Evolutionary conservation across 129 eudicot genomes (phyloP), one percentile per base, ranked within the genome.

Genomic region (Deinandra increscens): DNA sequence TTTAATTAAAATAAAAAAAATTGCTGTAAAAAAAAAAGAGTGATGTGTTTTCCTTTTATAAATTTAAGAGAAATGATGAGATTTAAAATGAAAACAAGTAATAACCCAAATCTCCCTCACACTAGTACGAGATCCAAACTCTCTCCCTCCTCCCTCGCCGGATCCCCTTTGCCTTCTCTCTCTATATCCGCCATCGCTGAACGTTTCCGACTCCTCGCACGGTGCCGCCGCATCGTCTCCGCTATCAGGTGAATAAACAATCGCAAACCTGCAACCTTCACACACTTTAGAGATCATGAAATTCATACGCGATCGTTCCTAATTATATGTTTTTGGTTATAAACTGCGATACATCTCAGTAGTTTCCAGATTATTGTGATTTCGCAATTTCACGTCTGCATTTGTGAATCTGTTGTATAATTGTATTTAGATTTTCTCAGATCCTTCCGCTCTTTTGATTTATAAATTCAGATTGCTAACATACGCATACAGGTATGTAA

Each of bases 211-310:
- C 38, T 53, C 56, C 20, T 53, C 23, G 49, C 36, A 20, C 53
- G 39, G 51, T 53, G 38, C 26, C 6, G 34, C 10, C 63, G 12
- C 73, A 51, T 49, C 49, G 18, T 68, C 73, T 19, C 19, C 22
- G 8, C 9, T 51, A 37, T 69, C 64, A 51, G 53, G 74, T 55
- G n/a, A 69, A 13, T 19, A 5, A 0, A 20, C 51, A 37, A 54
- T 69, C 74, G 20, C 22, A 58, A 38, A 17, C 58, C 64, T 68
- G 13, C 20, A 68, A 53, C 41, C 49, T 38, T 53, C 50, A 38
- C 38, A 34, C 14, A 53, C 13, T 69, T 53, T n/a, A n/a, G 2
- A 54, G 4, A 8, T 38, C 3, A 58, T 38, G 23, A 38, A 69
- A 54, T 54, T 22, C 58, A 14, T 58, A 13, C 39, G 50, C 5